Evolutionary conservation across 495 filamentous ascomycete species (phyloP).

Genomic region (Barbatosphaeria neglecta): DNA sequence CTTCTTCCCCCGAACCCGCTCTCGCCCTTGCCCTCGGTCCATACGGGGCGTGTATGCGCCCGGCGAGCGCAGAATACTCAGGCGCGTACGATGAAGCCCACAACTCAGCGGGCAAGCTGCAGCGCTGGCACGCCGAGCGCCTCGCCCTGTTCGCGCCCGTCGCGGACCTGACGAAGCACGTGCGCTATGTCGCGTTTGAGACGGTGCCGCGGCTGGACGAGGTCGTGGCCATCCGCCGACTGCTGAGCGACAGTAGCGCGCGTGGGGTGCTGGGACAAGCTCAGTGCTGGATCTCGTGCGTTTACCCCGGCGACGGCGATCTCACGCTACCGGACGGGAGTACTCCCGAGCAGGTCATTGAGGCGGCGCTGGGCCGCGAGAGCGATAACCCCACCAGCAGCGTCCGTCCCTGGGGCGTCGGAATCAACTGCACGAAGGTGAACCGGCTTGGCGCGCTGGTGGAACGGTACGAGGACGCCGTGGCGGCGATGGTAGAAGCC

Average conservation of each 20-base stretch:
- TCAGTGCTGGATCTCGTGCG: conserved; percentile 48
- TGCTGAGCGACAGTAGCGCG: conserved; percentile 6
- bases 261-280: conserved; percentile 12
- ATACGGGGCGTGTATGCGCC: conserved; percentile 54
- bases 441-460: conserved; percentile 39
- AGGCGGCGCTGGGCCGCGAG: conserved; percentile 23
- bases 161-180: conserved; percentile 10
- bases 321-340: conserved; percentile 36
- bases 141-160: conserved; percentile 31
- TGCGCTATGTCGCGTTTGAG: conserved; percentile 52
- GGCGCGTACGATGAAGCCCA: conserved; percentile 43
- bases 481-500: conserved; percentile 20
- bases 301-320: conserved; percentile 40
- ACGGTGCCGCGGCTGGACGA: conserved; percentile 49
- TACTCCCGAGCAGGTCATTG: conserved; percentile 31
- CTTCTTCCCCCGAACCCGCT: conserved; percentile 5
- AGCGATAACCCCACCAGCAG: too few relatives aligned
- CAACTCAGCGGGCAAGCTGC: conserved; percentile 26
- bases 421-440: conserved; percentile 56
- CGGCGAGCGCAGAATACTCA: conserved; percentile 47
- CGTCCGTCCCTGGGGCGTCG: conserved; percentile 45
- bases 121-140: conserved; percentile 44
- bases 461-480: conserved; percentile 27
- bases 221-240: conserved; percentile 43
- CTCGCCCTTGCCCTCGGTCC: conserved; percentile 49